Percentiles rank a stretch among this genome's conserved stretches.
Conservation (phyloP, 306 rosid genomes). For the Inga oerstediana region DNA sequence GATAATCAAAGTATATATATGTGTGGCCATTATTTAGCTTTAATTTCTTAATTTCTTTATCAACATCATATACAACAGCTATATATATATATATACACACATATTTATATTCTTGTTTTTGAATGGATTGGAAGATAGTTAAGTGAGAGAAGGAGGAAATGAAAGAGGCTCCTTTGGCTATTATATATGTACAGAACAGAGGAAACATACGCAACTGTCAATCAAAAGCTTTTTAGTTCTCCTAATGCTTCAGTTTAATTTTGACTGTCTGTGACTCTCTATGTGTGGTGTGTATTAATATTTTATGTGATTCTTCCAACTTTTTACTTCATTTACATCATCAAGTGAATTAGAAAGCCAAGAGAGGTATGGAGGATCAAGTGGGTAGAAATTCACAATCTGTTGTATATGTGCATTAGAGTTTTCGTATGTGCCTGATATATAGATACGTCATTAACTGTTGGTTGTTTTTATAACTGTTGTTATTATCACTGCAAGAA, state of each 20-base stretch:
- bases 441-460: background rate
- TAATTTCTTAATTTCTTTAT: background rate
- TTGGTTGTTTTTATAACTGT: background rate
- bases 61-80: constrained; percentile 13
- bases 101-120: background rate
- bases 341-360: constrained; percentile 2
- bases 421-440: background rate
- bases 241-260: background rate
- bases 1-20: background rate
- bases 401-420: background rate
- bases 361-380: constrained; percentile 6
- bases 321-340: constrained; percentile 9
- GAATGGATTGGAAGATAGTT: constrained; percentile 27
- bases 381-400: constrained; percentile 23
- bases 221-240: constrained; percentile 31
- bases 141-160: constrained; percentile 29
- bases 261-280: constrained; percentile 3
- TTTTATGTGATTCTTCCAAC: constrained; percentile 13
- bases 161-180: constrained; percentile 36
- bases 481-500: background rate
- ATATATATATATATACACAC: background rate
- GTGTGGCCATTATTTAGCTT: background rate
- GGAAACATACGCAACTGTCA: constrained; percentile 42
- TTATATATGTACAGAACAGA: constrained; percentile 65
- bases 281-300: background rate